phyloP scores from a whole-genome alignment of 495 filamentous ascomycete species.

The Tricharina praecox region DNA sequence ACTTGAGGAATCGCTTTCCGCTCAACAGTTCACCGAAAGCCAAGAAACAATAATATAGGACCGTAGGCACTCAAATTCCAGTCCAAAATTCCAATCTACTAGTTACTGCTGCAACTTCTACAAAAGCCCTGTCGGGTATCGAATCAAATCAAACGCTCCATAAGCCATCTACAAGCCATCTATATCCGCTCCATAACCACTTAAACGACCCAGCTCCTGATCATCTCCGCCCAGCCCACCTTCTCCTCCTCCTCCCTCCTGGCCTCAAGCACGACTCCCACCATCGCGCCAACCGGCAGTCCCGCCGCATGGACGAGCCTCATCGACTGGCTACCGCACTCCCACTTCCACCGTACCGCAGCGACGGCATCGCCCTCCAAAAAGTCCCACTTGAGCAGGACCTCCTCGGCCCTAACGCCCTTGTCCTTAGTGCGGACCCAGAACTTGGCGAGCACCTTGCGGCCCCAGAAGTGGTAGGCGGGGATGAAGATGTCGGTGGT shows the following conservation, averaged over 20 bases:
- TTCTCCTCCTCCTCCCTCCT: neutral
- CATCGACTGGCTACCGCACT: constrained; percentile 14
- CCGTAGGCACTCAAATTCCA: too few species aligned
- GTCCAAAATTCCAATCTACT: too few species aligned
- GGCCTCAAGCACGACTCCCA: neutral
- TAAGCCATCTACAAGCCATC: too few species aligned
- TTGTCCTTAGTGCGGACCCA: neutral
- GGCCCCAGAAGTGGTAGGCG: constrained; percentile 22
- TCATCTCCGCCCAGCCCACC: neutral
- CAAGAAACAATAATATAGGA: too few species aligned
- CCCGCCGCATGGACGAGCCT: constrained; percentile 9
- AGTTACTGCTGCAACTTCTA: too few species aligned
- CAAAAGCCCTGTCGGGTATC: too few species aligned
- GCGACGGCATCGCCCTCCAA: neutral
- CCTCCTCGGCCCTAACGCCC: neutral
- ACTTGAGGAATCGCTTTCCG: too few species aligned
- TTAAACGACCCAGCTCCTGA: neutral
- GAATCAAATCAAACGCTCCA: too few species aligned
- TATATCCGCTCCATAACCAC: too few species aligned
- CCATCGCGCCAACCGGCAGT: neutral
- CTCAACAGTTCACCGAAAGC: too few species aligned
- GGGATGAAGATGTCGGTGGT: constrained; percentile 24
- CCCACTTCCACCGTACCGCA: constrained; percentile 19
- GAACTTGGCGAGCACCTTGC: constrained; percentile 7
- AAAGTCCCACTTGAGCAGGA: constrained; percentile 4